Evolutionary conservation across 768 basidiomycete species (phyloP), one percentile per base, ranked within the genome.

Genomic region (Bullera alba): DNA sequence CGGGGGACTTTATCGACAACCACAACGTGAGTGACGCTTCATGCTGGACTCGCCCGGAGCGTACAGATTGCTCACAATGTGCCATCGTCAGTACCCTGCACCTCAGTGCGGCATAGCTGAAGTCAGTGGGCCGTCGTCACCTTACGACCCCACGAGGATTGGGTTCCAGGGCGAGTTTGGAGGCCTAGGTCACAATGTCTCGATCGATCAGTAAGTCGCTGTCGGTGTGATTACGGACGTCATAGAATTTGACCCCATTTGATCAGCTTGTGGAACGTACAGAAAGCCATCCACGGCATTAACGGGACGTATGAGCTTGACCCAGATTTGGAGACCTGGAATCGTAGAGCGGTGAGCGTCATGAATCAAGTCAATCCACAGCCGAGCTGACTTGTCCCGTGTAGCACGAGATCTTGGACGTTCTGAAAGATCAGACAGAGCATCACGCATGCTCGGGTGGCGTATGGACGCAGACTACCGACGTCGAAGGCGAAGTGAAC

Each of bases 121-220:
- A 23, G 32, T 27, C 26, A 30, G 22, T 22, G 29, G n/a, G 14
- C 45, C 26, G 2, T 53, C 53, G n/a, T 51, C 42, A 1, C 50
- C 50, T 5, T 56, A 59, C 21, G 58, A 59, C 30, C 50, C 54
- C 3, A 37, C 43, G 17, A 47, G 58, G 37, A 59, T 59, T 27
- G 58, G 58, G 3, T 53, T 59, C 43, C 58, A 59, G 36, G 58
- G 58, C 23, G 58, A 59, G 37, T 59, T 59, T 41, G 58, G 58
- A 2, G 58, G 58, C 5, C 10, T 59, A 16, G 50, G 54, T 0
- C 32, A 48, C 6, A 59, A 59, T 41, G 48, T 50, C 17, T 56
- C 58, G 27, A 56, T 59, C 25, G 58, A 59, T 16, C 54, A 59
- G 58, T 59, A 23, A 50, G 58, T 59, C 12, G 19, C 19, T 6